Percentiles rank a stretch among this genome's conserved stretches.
phyloP scores from a whole-genome alignment of 352 stramenopile genomes.

The Phytophthora pini region DNA sequence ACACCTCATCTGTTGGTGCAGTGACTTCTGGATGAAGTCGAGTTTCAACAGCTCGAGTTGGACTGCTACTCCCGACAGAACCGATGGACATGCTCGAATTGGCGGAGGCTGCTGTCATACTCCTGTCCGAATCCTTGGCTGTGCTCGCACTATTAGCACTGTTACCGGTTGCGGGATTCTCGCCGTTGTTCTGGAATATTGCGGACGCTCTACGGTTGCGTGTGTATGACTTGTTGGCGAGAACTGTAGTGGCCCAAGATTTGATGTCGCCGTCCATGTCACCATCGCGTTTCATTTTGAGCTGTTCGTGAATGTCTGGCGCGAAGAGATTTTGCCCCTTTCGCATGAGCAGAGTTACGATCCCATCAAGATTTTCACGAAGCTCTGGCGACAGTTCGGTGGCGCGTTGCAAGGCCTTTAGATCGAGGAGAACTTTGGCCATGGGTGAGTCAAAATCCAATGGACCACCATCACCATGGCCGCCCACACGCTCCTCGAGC shows the following conservation, averaged over 20 bases:
- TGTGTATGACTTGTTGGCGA: slow-evolving; percentile 83
- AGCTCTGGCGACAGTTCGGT: slow-evolving; percentile 68
- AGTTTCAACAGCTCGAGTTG: slow-evolving; percentile 48
- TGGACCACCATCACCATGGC: slow-evolving; percentile 29
- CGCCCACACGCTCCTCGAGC: slow-evolving; percentile 62
- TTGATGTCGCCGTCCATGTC: slow-evolving; percentile 83
- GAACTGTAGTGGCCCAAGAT: slow-evolving; percentile 76
- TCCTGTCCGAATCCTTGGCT: slow-evolving; percentile 30
- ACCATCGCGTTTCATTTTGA: slow-evolving; percentile 73
- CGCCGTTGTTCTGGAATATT: slow-evolving; percentile 42
- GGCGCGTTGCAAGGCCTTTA: slow-evolving; percentile 75
- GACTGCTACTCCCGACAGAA: slow-evolving; percentile 5
- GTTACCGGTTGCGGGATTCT: slow-evolving; percentile 20
- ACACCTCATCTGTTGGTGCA: slow-evolving; percentile 59
- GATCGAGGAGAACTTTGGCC: slow-evolving; percentile 77
- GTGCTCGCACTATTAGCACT: not conserved
- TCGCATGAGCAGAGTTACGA: slow-evolving; percentile 77
- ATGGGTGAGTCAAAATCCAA: slow-evolving; percentile 86
- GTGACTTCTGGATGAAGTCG: slow-evolving; percentile 69
- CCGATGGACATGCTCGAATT: slow-evolving; percentile 25
- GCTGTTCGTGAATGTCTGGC: slow-evolving; percentile 81
- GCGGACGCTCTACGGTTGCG: slow-evolving; percentile 64
- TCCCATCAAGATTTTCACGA: slow-evolving; percentile 76
- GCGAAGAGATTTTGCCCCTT: slow-evolving; percentile 85
- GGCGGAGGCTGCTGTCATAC: slow-evolving; percentile 19